These are phyloP conservation scores for Canavalia gladiata DNA, from an alignment of 306 rosid genomes.

Conservation along the genomic window DNA sequence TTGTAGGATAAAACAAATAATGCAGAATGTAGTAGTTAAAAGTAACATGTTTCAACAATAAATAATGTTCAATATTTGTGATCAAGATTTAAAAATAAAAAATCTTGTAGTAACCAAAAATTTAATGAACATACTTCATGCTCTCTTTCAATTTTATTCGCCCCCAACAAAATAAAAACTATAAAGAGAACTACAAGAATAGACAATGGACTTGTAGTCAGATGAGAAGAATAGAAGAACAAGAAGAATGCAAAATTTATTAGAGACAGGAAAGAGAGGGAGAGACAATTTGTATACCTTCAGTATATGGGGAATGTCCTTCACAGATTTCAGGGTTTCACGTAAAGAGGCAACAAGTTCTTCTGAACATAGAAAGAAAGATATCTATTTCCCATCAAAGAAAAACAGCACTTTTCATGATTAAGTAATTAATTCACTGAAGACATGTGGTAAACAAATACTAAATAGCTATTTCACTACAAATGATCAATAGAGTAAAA, in stretches of 20 bases:
- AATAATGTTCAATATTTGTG: constrained; percentile 25
- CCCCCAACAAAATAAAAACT: constrained; percentile 32
- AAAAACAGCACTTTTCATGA: constrained; percentile 44
- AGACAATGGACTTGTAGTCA: constrained; percentile 18
- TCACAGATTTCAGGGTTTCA: constrained; percentile 85
- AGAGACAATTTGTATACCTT: constrained; percentile 62
- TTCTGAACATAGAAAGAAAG: constrained; percentile 85
- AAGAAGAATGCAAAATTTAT: constrained; percentile 13
- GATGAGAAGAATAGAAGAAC: constrained; percentile 38
- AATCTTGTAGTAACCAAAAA: constrained; percentile 1
- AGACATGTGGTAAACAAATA: constrained; percentile 2
- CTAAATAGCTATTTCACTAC: constrained; percentile 28
- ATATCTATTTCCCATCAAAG: constrained; percentile 77
- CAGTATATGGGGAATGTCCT: constrained; percentile 88
- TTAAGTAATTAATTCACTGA: neutral
- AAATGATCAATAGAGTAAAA: constrained; percentile 38
- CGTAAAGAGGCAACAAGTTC: constrained; percentile 80
- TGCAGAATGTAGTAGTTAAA: constrained; percentile 22
- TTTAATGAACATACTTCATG: constrained; percentile 27
- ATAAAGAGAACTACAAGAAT: constrained; percentile 42
- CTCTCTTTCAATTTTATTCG: constrained; percentile 30
- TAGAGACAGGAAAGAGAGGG: neutral
- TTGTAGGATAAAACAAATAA: constrained; percentile 6
- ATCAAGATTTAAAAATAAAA: constrained; percentile 7
- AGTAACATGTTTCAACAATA: constrained; percentile 33